Conservation (phyloP, 352 stramenopile genomes). For the Phytophthora rubi region DNA sequence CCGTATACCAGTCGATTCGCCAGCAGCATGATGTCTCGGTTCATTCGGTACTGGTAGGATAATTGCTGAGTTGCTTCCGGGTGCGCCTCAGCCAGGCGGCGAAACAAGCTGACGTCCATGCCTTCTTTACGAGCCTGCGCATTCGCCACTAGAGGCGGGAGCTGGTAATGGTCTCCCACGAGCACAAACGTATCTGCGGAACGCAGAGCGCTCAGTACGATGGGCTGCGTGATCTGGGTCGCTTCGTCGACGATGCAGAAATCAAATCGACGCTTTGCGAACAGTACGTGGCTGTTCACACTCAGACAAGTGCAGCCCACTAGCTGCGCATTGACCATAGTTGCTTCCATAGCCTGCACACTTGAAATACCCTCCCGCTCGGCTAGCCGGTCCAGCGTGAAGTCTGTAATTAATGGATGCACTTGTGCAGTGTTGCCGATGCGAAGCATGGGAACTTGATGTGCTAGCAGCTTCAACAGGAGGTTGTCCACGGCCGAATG, state of each 20-base stretch:
- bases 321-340: constrained; percentile 57
- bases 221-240: constrained; percentile 97
- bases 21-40: constrained; percentile 95
- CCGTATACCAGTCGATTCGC: constrained; percentile 95
- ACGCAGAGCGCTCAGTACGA: constrained; percentile 93
- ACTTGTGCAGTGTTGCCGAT: constrained; percentile 79
- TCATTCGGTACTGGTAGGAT: constrained; percentile 99
- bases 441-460: constrained; percentile 72
- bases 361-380: constrained; percentile 39
- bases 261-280: constrained; percentile 93
- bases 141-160: constrained; percentile 96
- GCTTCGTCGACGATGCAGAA: constrained; percentile 99
- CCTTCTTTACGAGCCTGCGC: constrained; percentile 85
- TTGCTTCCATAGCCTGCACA: constrained; percentile 54
- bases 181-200: constrained; percentile 96
- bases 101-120: constrained; percentile 92
- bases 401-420: constrained; percentile 66
- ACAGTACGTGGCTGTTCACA: constrained; percentile 79
- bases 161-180: constrained; percentile 98
- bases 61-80: constrained; percentile 91
- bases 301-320: constrained; percentile 83
- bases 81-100: constrained; percentile 91
- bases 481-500: constrained; percentile 98
- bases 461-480: constrained; percentile 91
- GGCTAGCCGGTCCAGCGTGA: constrained; percentile 54